Base-by-base conservation (phyloP, 2,329 filamentous ascomycete genomes). In the Fusarium buharicum region DNA sequence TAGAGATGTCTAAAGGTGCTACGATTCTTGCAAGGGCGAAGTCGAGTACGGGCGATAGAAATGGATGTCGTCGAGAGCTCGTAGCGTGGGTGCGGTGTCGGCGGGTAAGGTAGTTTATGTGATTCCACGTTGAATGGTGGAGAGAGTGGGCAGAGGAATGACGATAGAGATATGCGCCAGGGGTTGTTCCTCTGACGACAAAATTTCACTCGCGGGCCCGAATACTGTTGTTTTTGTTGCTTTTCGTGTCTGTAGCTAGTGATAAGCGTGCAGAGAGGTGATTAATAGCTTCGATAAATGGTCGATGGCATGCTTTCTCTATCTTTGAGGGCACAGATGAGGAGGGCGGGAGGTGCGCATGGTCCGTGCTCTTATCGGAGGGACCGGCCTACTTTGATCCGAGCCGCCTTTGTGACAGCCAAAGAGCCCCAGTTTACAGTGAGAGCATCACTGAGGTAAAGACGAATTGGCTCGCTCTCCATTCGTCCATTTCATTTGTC, bases 401-500 rank as follows among this genome's bases (percentile, higher is more conserved):
- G 68, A 49, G 54, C 28, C 28, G 33, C 44, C 27, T n/a, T 34
- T 7, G 13, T 47, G 14, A 27, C 27, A 43, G 31, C 34, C 11
- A 14, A 34, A 48, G 37, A 49, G 45, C 58, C 53, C 50, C 50
- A 51, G 56, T 64, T 49, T 38, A 41, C 20, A 47, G 38, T 41
- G 50, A 67, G 48, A 55, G 52, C 36, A 53, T 61, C 63, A 64
- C 54, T 62, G 50, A 64, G 49, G 52, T 51, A 33, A 28, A 28
- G 27, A 11, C 47, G 65, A 71, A 71, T 71, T 71, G 69, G 64
- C 69, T 69, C 57, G 67, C 59, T 71, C 62, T 72, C 63, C 65
- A 70, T 69, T 72, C 66, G 68, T 56, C 63, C 67, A 70, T 64
- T 65, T 59, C 68, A 69, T 61, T 66, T 61, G 59, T 69, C 68